Evolutionary conservation across 2,329 filamentous ascomycete genomes (phyloP).

Genomic region (Phialocephala sp.): DNA sequence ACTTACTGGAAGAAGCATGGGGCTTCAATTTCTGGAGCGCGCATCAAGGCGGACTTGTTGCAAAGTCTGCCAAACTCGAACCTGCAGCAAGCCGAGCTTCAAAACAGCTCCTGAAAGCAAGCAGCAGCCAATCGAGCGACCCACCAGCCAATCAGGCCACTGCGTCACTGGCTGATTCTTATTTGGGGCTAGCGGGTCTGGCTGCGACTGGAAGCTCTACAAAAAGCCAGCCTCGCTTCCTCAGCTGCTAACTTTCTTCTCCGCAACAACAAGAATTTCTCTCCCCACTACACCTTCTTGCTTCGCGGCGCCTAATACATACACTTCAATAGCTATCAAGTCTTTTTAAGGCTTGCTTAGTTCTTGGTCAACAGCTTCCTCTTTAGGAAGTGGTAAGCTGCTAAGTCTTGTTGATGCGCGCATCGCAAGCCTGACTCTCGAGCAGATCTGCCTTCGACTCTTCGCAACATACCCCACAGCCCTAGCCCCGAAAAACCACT

Average conservation of each 20-base stretch:
- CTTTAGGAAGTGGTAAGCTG: background rate
- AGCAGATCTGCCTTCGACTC: background rate
- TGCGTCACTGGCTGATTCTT: background rate
- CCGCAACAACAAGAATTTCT: background rate
- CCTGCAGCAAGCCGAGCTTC: background rate
- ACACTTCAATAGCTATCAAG: background rate
- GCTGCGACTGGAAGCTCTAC: background rate
- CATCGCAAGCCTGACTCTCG: background rate
- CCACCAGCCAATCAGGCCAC: background rate
- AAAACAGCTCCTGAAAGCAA: background rate
- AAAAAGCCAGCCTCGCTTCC: background rate
- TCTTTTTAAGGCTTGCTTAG: background rate
- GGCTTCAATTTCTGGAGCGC: too few species aligned
- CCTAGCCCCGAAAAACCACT: too few species aligned
- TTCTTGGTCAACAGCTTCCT: background rate
- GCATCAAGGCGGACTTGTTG: background rate
- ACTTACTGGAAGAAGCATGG: background rate
- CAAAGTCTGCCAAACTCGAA: background rate
- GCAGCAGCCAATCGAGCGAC: background rate
- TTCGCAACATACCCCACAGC: background rate
- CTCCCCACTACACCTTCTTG: background rate
- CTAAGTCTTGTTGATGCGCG: background rate
- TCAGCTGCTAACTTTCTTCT: background rate
- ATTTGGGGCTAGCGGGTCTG: background rate
- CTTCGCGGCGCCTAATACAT: background rate